A percentile compares a stretch with the other conserved stretches of the same genome.
Evolutionary conservation across 202 grass and related monocot genomes (phyloP).

Genomic region (Dendrocalamus latiflorus): DNA sequence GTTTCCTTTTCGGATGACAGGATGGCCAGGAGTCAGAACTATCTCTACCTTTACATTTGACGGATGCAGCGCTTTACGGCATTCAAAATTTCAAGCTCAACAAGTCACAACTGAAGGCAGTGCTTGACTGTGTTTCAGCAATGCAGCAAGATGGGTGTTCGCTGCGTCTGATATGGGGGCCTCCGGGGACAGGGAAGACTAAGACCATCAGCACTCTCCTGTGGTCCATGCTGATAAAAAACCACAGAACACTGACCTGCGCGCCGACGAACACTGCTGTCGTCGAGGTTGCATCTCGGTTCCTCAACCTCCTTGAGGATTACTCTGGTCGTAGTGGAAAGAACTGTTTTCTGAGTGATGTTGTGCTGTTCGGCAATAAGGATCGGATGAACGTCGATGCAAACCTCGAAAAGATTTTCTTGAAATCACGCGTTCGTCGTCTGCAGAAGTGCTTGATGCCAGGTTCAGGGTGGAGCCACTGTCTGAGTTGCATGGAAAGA

Average conservation of each 20-base stretch:
- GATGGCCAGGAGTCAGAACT: not conserved
- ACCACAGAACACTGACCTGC: slow-evolving; percentile 50
- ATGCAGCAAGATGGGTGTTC: not conserved
- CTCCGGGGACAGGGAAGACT: slow-evolving; percentile 75
- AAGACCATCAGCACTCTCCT: slow-evolving; percentile 68
- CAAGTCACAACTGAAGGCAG: slow-evolving; percentile 32
- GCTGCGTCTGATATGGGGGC: slow-evolving; percentile 65
- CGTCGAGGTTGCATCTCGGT: slow-evolving; percentile 43
- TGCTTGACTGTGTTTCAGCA: slow-evolving; percentile 44
- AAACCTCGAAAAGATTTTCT: slow-evolving; percentile 31
- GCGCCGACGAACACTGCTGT: slow-evolving; percentile 82
- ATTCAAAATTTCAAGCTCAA: slow-evolving; percentile 43
- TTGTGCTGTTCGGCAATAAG: slow-evolving; percentile 59
- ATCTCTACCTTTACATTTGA: not conserved
- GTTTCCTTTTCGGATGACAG: not conserved
- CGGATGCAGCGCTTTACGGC: not conserved
- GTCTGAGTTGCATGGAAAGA: slow-evolving; percentile 4
- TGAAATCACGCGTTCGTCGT: slow-evolving; percentile 27
- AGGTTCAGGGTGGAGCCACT: slow-evolving; percentile 27
- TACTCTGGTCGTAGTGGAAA: not conserved
- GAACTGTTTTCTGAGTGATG: slow-evolving; percentile 30
- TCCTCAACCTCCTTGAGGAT: slow-evolving; percentile 31
- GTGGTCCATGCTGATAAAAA: slow-evolving; percentile 39
- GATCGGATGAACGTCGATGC: slow-evolving; percentile 36
- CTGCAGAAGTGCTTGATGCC: slow-evolving; percentile 40